phyloP scores from a whole-genome alignment of 2,329 filamentous ascomycete species.

The Trichophyton simii region DNA sequence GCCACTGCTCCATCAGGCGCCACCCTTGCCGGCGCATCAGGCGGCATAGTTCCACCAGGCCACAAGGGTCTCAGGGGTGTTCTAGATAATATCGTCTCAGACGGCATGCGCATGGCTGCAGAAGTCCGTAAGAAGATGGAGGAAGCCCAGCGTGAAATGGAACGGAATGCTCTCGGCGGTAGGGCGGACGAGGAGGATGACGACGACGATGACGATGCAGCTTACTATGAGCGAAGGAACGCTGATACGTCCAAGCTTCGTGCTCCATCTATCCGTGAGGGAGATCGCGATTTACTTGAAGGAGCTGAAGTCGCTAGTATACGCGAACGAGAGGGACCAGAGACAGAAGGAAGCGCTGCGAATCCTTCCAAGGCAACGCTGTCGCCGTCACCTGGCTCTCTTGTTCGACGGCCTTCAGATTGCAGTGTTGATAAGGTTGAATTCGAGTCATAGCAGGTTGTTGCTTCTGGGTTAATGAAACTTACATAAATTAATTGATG shows the following conservation, averaged over 20 bases:
- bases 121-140: slow-evolving; percentile 90
- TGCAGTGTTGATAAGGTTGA: slow-evolving; percentile 29
- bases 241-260: slow-evolving; percentile 12
- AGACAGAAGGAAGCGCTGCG: slow-evolving; percentile 4
- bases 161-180: slow-evolving; percentile 61
- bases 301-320: slow-evolving; percentile 35
- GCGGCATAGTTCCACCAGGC: slow-evolving; percentile 49
- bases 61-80: slow-evolving; percentile 81
- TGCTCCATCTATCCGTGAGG: slow-evolving; percentile 22
- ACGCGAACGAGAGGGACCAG: slow-evolving; percentile 21
- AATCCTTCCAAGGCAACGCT: slow-evolving; percentile 1
- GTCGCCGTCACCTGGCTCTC: slow-evolving; percentile 10
- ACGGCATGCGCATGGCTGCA: slow-evolving; percentile 89
- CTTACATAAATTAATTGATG: background rate
- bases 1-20: slow-evolving; percentile 27
- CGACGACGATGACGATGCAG: slow-evolving; percentile 42
- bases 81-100: slow-evolving; percentile 91
- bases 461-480: background rate
- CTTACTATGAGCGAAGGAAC: slow-evolving; percentile 24
- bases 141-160: slow-evolving; percentile 82
- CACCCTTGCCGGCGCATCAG: slow-evolving; percentile 38
- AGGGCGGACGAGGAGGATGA: slow-evolving; percentile 57
- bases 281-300: slow-evolving; percentile 45
- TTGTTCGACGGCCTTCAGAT: slow-evolving; percentile 14
- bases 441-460: slow-evolving; percentile 17